phyloP scores from a whole-genome alignment of 2,329 filamentous ascomycete genomes.

The Diaporthe destruens region DNA sequence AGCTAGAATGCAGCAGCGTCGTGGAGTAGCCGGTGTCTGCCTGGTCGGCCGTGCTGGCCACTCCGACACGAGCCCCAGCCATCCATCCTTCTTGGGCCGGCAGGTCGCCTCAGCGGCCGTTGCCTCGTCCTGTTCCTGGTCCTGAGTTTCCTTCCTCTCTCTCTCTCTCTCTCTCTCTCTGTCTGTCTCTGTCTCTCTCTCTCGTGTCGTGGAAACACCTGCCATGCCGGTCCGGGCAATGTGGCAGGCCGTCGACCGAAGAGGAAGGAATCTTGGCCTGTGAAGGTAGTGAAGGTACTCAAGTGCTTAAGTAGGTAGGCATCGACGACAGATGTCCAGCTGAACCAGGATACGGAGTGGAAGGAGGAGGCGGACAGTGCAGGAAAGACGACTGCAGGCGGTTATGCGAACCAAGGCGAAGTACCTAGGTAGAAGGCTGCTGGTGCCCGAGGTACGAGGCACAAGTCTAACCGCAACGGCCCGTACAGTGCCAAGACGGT shows the following conservation, averaged over 20 bases:
- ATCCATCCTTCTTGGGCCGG: conserved; percentile 12
- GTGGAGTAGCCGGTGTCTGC: conserved; percentile 26
- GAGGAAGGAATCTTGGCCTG: conserved; percentile 12
- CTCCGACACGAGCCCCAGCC: conserved; percentile 14
- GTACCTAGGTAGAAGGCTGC: not conserved
- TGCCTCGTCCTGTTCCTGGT: conserved; percentile 14
- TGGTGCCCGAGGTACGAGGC: not conserved
- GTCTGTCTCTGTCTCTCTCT: not conserved
- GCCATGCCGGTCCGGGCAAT: conserved; percentile 3
- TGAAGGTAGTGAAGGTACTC: not conserved
- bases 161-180: not conserved
- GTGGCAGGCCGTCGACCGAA: not conserved
- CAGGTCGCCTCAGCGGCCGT: conserved; percentile 26
- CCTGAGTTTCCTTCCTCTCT: not conserved
- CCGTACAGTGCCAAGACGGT: conserved; percentile 35
- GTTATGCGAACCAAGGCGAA: conserved; percentile 11
- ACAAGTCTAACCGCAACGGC: conserved; percentile 31
- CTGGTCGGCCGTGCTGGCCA: conserved; percentile 14
- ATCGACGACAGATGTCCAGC: not conserved
- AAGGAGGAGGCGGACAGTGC: conserved; percentile 30
- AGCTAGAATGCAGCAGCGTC: conserved; percentile 15
- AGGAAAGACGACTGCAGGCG: not conserved
- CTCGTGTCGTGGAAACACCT: not conserved
- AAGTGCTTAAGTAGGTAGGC: too few relatives aligned
- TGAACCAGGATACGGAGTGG: too few relatives aligned